Percentiles rank a stretch among this genome's conserved stretches.
phyloP scores from a whole-genome alignment of 805 yeast genomes.

The Metschnikowia proteae region DNA sequence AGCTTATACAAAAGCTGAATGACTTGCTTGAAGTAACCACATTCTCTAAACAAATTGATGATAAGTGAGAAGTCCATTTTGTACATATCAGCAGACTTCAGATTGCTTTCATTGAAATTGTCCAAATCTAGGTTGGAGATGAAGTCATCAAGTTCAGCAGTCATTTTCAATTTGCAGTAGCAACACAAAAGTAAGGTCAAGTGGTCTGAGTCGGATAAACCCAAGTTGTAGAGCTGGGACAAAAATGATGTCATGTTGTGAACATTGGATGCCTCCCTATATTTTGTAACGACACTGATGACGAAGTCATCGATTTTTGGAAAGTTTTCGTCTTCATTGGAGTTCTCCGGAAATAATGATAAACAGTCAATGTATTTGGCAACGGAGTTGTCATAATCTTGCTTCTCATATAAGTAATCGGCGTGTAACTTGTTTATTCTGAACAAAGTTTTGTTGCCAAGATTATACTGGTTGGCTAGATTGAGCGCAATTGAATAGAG shows the following conservation, averaged over 20 bases:
- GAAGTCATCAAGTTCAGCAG: slow-evolving; percentile 54
- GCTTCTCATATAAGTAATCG: slow-evolving; percentile 64
- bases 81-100: slow-evolving; percentile 9
- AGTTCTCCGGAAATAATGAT: slow-evolving; percentile 17
- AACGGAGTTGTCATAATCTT: slow-evolving; percentile 65
- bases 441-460: slow-evolving; percentile 28
- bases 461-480: slow-evolving; percentile 46
- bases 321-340: slow-evolving; percentile 13
- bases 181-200: slow-evolving; percentile 75
- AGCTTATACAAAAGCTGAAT: slow-evolving; percentile 65
- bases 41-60: slow-evolving; percentile 66
- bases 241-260: slow-evolving; percentile 59
- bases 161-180: slow-evolving; percentile 69
- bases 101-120: slow-evolving; percentile 10
- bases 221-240: slow-evolving; percentile 52
- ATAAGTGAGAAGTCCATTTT: slow-evolving; percentile 56
- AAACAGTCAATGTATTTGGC: slow-evolving; percentile 60
- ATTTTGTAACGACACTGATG: slow-evolving; percentile 74
- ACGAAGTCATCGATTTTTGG: slow-evolving; percentile 28
- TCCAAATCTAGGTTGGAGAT: slow-evolving; percentile 39
- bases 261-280: slow-evolving; percentile 73
- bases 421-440: slow-evolving; percentile 51
- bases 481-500: slow-evolving; percentile 69
- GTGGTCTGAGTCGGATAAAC: slow-evolving; percentile 70
- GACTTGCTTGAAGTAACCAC: slow-evolving; percentile 64